Base-by-base conservation (phyloP, 225 moss, liverwort and hornwort species). In the Physcomitrellopsis africana region DNA sequence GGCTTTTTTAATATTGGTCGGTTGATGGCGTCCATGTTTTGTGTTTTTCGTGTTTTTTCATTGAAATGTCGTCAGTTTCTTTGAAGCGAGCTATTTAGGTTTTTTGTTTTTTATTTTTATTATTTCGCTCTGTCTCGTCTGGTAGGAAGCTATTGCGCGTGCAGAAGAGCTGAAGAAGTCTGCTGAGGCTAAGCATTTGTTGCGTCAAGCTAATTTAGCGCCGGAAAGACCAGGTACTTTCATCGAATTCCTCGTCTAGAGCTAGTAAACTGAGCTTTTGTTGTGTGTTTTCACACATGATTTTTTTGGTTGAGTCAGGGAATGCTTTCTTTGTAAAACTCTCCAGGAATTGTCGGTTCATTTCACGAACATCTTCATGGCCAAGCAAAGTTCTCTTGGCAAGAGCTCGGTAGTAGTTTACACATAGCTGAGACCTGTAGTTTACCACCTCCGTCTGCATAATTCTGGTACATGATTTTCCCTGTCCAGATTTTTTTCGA, bases 181-280 rank as follows among this genome's bases (percentile, higher is more conserved):
- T 63, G 86, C 83, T 8, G 93, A 95, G 72, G 84, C 77, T 23
- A 99, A 94, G 77, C 85, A 85, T 57, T 72, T 83, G 6, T 80
- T 95, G 89, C 94, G 97, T 70, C 94, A 93, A 74, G 78, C 87
- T 29, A 99, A 95, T 90, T 83, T 94, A 68, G 77, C 93, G 27
- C 90, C 94, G 24, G 86, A 89, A 11, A 89, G 97, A 83, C 97
- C 94, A 65, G 97, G 95, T 89, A 60, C 72, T 29, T 74, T 54
- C 60, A 51, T 63, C 15, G 23, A 72, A 77, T 60, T 58, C 53
- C 19, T 37, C 41, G 60, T 51, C 22, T 15, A 60, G 51, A 32
- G 62, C 51, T 26, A 76, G 13, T 47, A 24, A 56, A 62, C 24
- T 0, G 41, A 62, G 19, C 24, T 52, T 48, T 16, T 75, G 69